Base-by-base conservation (phyloP, 2,329 filamentous ascomycete species). In the Botrytis sinoallii region DNA sequence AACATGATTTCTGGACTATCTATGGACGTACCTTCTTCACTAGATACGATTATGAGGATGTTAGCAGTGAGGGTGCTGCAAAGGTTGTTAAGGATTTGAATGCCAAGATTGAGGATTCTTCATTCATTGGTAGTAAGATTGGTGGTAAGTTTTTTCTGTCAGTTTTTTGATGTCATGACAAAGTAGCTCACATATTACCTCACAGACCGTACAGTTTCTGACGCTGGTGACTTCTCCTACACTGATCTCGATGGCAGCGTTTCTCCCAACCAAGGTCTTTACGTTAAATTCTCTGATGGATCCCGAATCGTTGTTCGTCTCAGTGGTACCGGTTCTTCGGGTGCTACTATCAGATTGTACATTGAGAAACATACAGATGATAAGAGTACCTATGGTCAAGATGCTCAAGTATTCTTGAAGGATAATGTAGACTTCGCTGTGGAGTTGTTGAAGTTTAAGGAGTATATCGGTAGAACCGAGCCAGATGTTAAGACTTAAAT, bases 1-100 rank as follows among this genome's bases (percentile, higher is more conserved):
- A 99, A 85, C 90, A 94, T 80, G 94, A 98, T 82, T 98, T 99
- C 89, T 99, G 96, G 96, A 89, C 89, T 80, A 93, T 90, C 73
- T 99, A 99, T 83, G 96, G 96, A 80, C 94, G 96, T 74, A 98
- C 95, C 46, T 99, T 98, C 88, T 99, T 99, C 89, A 99, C 96
- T 61, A 93, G 96, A 77, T 98, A 98, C 85, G 96, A 99, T 85
- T 99, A 97, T 85, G 96, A 99, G 85, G 90, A 97, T 79, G 94
- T 97, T 77, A 94, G 97, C 85, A 92, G 91, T 65, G 94, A 95
- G 14, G 95, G 93, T 59, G 96, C 96, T 76, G 93, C 92, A 85
- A 95, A 97, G 86, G 91, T 99, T 74, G 92, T 97, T 64, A 91
- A 89, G 73, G 91, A 93, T 80, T 88, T 99, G 81, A 88, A 91